Conservation (phyloP, 768 basidiomycete genomes). For the Termitomyces sp. region DNA sequence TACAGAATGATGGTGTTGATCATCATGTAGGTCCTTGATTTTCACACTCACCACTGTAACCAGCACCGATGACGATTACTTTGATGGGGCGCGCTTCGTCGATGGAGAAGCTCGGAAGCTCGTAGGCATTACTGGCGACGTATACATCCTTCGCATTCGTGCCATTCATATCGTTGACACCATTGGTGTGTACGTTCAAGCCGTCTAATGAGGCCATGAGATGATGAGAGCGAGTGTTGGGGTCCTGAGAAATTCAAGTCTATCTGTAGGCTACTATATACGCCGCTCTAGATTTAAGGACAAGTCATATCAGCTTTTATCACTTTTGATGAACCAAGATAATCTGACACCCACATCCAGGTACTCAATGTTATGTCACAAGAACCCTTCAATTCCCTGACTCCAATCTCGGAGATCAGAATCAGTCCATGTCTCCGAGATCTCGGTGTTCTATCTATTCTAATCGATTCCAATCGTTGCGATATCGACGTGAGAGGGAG, state of each 20-base stretch:
- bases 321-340: not conserved
- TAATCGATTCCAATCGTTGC: not conserved
- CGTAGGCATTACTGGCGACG: slow-evolving; percentile 9
- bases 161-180: not conserved
- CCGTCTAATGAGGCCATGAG: not conserved
- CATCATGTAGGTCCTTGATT: not conserved
- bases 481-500: not conserved
- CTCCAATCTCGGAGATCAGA: not conserved
- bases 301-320: not conserved
- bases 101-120: slow-evolving; percentile 39
- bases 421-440: not conserved
- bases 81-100: slow-evolving; percentile 50
- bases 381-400: not conserved
- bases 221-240: not conserved
- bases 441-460: too few species aligned
- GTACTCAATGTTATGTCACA: not conserved
- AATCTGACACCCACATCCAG: too few species aligned
- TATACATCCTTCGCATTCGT: not conserved
- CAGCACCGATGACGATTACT: slow-evolving; percentile 52
- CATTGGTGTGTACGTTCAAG: not conserved
- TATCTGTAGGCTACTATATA: not conserved
- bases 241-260: not conserved
- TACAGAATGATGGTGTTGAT: slow-evolving; percentile 5
- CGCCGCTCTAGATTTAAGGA: not conserved
- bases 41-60: slow-evolving; percentile 42